Conservation (phyloP, 2,329 filamentous ascomycete genomes). For the Verticillium albo-atrum region DNA sequence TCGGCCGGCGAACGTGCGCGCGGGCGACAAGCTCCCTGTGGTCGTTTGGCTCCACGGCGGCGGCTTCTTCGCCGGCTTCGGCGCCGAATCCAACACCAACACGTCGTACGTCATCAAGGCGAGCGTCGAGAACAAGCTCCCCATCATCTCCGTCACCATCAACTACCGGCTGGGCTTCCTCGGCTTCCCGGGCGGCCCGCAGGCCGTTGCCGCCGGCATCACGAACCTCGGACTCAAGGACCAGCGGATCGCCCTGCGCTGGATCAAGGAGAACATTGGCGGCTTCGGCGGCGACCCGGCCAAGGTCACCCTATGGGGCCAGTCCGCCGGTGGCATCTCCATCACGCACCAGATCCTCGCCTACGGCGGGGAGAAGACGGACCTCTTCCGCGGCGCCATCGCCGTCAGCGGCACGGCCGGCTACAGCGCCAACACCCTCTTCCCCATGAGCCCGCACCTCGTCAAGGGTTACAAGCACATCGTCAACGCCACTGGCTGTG, state of each 20-base stretch:
- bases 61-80: slow-evolving; percentile 19
- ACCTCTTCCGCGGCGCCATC: slow-evolving; percentile 7
- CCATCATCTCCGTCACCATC: slow-evolving; percentile 41
- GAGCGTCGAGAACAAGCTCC: slow-evolving; percentile 36
- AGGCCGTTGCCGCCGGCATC: slow-evolving; percentile 43
- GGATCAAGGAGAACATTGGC: slow-evolving; percentile 50
- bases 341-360: slow-evolving; percentile 6
- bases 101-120: slow-evolving; percentile 53
- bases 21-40: slow-evolving; percentile 42
- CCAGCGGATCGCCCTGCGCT: slow-evolving; percentile 44
- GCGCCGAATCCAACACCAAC: slow-evolving; percentile 50
- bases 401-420: slow-evolving; percentile 4
- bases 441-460: background rate
- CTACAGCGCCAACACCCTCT: background rate
- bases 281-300: slow-evolving; percentile 47
- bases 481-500: slow-evolving; percentile 2
- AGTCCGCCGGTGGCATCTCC: slow-evolving; percentile 33
- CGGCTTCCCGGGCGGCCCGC: slow-evolving; percentile 44
- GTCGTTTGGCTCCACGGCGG: slow-evolving; percentile 53
- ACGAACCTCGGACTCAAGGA: slow-evolving; percentile 52
- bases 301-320: slow-evolving; percentile 44
- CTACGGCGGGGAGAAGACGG: slow-evolving; percentile 3
- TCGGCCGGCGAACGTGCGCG: slow-evolving; percentile 41
- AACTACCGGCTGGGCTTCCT: slow-evolving; percentile 51
- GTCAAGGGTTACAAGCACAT: background rate